These are phyloP conservation scores for Penicillium canescens DNA, from an alignment of 495 filamentous ascomycete genomes.

Conservation along the genomic window DNA sequence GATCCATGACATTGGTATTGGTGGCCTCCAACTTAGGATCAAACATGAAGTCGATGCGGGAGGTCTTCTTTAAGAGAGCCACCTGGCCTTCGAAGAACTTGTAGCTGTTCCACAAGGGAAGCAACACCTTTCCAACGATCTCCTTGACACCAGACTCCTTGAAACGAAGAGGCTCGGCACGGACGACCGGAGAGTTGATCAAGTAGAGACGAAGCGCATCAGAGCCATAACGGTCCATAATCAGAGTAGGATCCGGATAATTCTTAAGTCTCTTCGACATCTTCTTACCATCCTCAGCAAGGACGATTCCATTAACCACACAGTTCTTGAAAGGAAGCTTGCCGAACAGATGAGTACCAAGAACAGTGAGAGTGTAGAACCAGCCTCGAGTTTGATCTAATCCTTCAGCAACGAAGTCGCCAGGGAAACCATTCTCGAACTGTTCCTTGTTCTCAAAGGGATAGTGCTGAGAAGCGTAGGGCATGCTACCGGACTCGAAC, in stretches of 20 bases:
- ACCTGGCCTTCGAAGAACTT: constrained; percentile 98
- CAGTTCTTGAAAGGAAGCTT: constrained; percentile 93
- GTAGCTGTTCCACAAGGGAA: constrained; percentile 97
- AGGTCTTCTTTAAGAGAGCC: constrained; percentile 86
- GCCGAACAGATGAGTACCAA: constrained; percentile 90
- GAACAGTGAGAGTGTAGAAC: constrained; percentile 93
- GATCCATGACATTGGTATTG: constrained; percentile 94
- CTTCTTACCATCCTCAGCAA: constrained; percentile 97
- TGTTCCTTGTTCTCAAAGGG: constrained; percentile 89
- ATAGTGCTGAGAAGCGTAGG: constrained; percentile 90
- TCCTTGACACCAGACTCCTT: constrained; percentile 94
- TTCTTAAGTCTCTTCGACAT: constrained; percentile 99
- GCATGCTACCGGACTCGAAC: constrained; percentile 95
- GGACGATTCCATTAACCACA: constrained; percentile 94
- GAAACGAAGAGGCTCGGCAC: constrained; percentile 88
- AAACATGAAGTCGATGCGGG: constrained; percentile 75
- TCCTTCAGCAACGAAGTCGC: constrained; percentile 96
- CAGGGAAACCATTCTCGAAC: constrained; percentile 83
- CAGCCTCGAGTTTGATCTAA: constrained; percentile 93
- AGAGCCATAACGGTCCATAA: constrained; percentile 89
- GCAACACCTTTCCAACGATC: constrained; percentile 87
- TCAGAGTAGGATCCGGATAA: constrained; percentile 83
- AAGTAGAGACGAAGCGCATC: constrained; percentile 93
- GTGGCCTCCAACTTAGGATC: constrained; percentile 68
- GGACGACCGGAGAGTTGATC: constrained; percentile 96